These are phyloP conservation scores for Arthrobotrys conoides DNA, from an alignment of 2,329 filamentous ascomycete species.

Conservation along the genomic window DNA sequence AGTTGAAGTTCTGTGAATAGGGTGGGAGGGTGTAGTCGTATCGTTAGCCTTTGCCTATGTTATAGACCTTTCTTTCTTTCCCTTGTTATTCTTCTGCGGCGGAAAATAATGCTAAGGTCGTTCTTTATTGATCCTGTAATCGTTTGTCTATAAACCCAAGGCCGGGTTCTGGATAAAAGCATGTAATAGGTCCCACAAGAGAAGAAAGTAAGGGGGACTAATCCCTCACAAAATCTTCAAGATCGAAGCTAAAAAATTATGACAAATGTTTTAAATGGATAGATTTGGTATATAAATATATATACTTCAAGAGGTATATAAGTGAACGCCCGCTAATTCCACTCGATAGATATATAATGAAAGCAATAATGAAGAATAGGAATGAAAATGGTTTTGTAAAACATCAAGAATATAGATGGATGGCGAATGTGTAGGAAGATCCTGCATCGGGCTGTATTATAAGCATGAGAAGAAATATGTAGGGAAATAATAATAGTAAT, in stretches of 20 bases:
- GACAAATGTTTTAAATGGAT: constrained; percentile 1
- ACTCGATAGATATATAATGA: constrained; percentile 29
- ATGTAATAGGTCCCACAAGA: neutral
- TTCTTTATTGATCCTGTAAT: neutral
- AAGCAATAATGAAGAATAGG: neutral
- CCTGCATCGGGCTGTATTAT: neutral
- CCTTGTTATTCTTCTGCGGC: neutral
- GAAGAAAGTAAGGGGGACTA: no score
- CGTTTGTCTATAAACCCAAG: no score
- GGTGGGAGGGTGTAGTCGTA: neutral
- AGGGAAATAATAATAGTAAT: no score
- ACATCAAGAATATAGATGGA: neutral
- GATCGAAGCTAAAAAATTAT: no score
- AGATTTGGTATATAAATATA: neutral
- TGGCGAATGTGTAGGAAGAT: neutral
- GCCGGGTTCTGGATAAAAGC: no score
- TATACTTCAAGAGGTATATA: neutral
- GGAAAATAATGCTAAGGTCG: neutral
- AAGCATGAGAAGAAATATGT: neutral
- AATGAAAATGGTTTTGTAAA: constrained; percentile 1
- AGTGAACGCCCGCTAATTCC: constrained; percentile 36
- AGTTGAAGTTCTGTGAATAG: neutral
- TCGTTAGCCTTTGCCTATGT: neutral
- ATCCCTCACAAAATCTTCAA: no score
- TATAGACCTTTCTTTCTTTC: neutral